Conservation (phyloP, 73 alveolate genomes). For the Blepharisma japonicum region DNA sequence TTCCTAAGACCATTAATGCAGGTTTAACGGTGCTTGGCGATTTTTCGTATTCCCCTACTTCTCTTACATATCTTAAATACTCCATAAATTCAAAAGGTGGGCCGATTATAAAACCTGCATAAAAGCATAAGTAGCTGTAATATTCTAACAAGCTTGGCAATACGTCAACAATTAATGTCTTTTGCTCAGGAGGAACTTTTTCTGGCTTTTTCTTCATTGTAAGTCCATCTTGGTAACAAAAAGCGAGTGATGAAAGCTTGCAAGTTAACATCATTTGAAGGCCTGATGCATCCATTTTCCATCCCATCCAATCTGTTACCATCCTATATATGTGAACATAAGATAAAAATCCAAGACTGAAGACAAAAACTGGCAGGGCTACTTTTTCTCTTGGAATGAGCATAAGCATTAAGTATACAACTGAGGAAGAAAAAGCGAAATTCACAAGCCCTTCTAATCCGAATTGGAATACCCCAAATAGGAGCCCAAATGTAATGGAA, state of each 20-base stretch:
- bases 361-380: slow-evolving; percentile 54
- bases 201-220: slow-evolving; percentile 32
- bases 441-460: slow-evolving; percentile 48
- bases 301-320: slow-evolving; percentile 67
- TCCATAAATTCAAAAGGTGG: slow-evolving; percentile 92
- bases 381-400: slow-evolving; percentile 52
- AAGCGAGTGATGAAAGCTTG: slow-evolving; percentile 70
- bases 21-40: slow-evolving; percentile 58
- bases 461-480: slow-evolving; percentile 42
- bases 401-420: slow-evolving; percentile 51
- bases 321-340: slow-evolving; percentile 64
- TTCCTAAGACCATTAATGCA: slow-evolving; percentile 45
- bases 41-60: slow-evolving; percentile 55
- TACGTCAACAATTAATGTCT: slow-evolving; percentile 41
- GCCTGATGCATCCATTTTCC: slow-evolving; percentile 80
- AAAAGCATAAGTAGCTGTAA: slow-evolving; percentile 69
- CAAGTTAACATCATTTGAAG: slow-evolving; percentile 75
- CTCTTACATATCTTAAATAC: slow-evolving; percentile 61
- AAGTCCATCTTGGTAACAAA: slow-evolving; percentile 70
- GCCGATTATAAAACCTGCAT: slow-evolving; percentile 80
- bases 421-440: slow-evolving; percentile 46
- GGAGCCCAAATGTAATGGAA: slow-evolving; percentile 41
- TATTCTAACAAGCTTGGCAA: slow-evolving; percentile 73
- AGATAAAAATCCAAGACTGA: slow-evolving; percentile 60
- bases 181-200: slow-evolving; percentile 45